phyloP scores from a whole-genome alignment of 2,329 filamentous ascomycete genomes.

The Oidium heveae region DNA sequence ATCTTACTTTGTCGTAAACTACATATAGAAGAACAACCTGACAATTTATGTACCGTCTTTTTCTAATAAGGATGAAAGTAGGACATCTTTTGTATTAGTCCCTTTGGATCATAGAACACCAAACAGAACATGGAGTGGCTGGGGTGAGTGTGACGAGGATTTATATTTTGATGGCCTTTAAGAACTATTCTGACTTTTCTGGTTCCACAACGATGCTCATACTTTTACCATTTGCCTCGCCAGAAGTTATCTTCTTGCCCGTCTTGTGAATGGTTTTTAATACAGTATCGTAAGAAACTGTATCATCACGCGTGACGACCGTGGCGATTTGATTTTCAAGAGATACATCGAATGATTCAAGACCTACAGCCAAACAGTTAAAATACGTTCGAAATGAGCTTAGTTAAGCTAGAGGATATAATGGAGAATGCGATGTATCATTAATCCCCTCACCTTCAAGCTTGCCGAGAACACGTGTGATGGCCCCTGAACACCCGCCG shows the following conservation, averaged over 20 bases:
- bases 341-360: constrained; percentile 67
- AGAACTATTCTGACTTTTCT: too few species aligned
- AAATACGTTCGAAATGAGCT: not conserved
- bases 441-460: constrained; percentile 41
- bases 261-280: constrained; percentile 83
- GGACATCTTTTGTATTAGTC: too few species aligned
- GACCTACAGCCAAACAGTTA: constrained; percentile 25
- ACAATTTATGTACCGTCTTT: too few species aligned
- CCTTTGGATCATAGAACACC: too few species aligned
- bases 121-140: too few species aligned
- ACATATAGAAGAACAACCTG: too few species aligned
- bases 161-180: too few species aligned
- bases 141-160: too few species aligned
- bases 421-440: not conserved
- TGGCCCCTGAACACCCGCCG: constrained; percentile 81
- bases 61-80: too few species aligned
- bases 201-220: constrained; percentile 22
- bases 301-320: constrained; percentile 37
- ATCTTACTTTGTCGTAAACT: too few species aligned
- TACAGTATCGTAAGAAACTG: constrained; percentile 55
- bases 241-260: constrained; percentile 70
- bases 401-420: not conserved
- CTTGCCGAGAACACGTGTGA: constrained; percentile 80
- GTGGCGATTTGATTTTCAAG: constrained; percentile 68
- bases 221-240: constrained; percentile 39